Percentiles rank a stretch among this genome's conserved stretches.
These are phyloP conservation scores for Grosmannia clavigera DNA, from an alignment of 2,329 filamentous ascomycete genomes.

Conservation along the genomic window DNA sequence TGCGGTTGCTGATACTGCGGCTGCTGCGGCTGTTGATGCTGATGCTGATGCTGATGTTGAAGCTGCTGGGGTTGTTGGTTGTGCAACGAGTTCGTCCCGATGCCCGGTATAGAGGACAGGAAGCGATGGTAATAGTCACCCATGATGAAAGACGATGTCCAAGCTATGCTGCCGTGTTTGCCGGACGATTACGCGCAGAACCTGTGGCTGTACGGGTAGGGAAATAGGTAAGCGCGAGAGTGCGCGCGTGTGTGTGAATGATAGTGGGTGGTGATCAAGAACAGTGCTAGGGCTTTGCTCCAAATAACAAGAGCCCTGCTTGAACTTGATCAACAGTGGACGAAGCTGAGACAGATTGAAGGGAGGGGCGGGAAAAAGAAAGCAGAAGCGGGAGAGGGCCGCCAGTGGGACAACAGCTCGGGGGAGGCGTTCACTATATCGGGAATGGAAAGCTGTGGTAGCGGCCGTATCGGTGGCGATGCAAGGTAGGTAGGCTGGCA, in stretches of 20 bases:
- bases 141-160: conserved; percentile 24
- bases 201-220: not conserved
- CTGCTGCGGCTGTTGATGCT: not conserved
- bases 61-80: not conserved
- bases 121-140: conserved; percentile 45
- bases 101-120: conserved; percentile 38
- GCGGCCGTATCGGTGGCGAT: not conserved
- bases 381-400: not conserved
- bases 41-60: not conserved
- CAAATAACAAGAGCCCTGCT: not conserved
- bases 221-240: not conserved
- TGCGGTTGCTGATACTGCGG: not conserved
- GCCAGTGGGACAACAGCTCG: not conserved
- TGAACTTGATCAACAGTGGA: not conserved
- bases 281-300: not conserved
- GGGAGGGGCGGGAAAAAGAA: not conserved
- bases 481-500: not conserved
- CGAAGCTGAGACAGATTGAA: not conserved
- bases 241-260: not conserved
- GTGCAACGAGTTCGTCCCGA: conserved; percentile 14
- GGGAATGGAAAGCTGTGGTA: not conserved
- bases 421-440: not conserved
- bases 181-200: not conserved
- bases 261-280: not conserved
- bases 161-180: not conserved